Evolutionary conservation across 805 yeast species (phyloP).

Genomic region (Saturnispora kantuleensis): DNA sequence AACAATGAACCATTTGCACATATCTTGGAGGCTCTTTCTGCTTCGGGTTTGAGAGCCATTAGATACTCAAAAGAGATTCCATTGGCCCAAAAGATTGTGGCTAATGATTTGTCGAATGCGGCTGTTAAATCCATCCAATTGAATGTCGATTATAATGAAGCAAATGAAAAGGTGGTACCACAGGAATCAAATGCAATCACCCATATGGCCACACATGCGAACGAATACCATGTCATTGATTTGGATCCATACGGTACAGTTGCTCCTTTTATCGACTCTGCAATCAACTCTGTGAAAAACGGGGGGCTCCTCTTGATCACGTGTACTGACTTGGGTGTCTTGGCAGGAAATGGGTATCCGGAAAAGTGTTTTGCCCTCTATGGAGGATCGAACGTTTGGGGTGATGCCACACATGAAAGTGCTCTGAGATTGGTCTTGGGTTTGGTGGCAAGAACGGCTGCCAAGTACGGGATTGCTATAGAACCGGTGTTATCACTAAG

Average conservation of each 20-base stretch:
- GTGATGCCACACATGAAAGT: slow-evolving; percentile 85
- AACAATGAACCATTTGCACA: slow-evolving; percentile 39
- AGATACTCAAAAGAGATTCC: slow-evolving; percentile 92
- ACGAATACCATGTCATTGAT: slow-evolving; percentile 75
- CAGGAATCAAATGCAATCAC: slow-evolving; percentile 88
- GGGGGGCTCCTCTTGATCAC: slow-evolving; percentile 85
- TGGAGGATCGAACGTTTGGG: slow-evolving; percentile 84
- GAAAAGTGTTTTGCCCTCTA: slow-evolving; percentile 93
- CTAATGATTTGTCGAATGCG: slow-evolving; percentile 78
- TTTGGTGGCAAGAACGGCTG: slow-evolving; percentile 73
- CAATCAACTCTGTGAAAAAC: slow-evolving; percentile 72
- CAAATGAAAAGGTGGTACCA: slow-evolving; percentile 46
- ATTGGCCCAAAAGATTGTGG: slow-evolving; percentile 58
- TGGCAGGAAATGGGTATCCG: slow-evolving; percentile 94
- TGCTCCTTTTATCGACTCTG: slow-evolving; percentile 89
- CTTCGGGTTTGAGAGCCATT: slow-evolving; percentile 90
- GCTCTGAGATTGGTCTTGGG: slow-evolving; percentile 79
- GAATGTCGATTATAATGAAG: slow-evolving; percentile 60
- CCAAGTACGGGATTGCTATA: slow-evolving; percentile 75
- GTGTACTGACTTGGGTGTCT: slow-evolving; percentile 91
- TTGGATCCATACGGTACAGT: slow-evolving; percentile 98
- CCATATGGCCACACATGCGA: slow-evolving; percentile 50
- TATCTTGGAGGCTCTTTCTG: slow-evolving; percentile 84
- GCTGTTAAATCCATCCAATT: slow-evolving; percentile 77
- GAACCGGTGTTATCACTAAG: slow-evolving; percentile 82